Base-by-base conservation (phyloP, 192 early-diverging fungal genomes). In the Endogone sp. region DNA sequence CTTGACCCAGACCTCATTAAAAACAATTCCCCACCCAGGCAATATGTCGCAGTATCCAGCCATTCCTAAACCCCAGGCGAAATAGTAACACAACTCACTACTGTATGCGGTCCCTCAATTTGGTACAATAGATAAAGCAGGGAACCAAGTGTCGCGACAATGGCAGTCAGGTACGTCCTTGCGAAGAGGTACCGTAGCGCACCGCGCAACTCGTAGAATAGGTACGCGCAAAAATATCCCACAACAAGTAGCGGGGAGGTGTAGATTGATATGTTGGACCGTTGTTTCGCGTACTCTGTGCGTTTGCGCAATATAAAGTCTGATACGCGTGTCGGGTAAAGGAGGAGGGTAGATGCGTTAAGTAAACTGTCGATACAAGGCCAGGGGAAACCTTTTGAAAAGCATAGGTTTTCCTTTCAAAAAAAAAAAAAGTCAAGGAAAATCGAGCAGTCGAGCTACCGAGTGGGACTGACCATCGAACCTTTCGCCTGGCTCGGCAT, bases 201-300 rank as follows among this genome's bases (percentile, higher is more conserved):
- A 66, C 67, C 64, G 60, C 79, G 76, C 58, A 76, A 62, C 70
- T 82, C 75, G 49, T 82, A 68, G 30, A 75, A 37, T 2, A 79
- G 29, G 55, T 82, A 82, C 23, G 77, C 65, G n/a, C 77, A 63
- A 71, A 82, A 82, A 64, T 80, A 82, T 20, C 75, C 77, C 4
- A 80, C 61, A 2, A 82, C 81, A 4, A 79, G 76, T 56, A 82
- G 57, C n/a, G 81, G 81, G 20, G 78, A 79, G 6, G 81, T 82
- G 25, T 79, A 82, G 21, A 82, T 69, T 3, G 81, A 82, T 29
- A 82, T 73, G 30, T 74, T 75, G 11, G 74, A 75, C 31, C 77
- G 61, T 57, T 82, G 69, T 3, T 74, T 76, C 59, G 79, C 75
- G 24, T 79, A 67, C 9, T 73, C 64, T 55, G 72, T 71, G 32